Base-by-base conservation (phyloP, 2,329 filamentous ascomycete genomes). In the Aureobasidium sp. region DNA sequence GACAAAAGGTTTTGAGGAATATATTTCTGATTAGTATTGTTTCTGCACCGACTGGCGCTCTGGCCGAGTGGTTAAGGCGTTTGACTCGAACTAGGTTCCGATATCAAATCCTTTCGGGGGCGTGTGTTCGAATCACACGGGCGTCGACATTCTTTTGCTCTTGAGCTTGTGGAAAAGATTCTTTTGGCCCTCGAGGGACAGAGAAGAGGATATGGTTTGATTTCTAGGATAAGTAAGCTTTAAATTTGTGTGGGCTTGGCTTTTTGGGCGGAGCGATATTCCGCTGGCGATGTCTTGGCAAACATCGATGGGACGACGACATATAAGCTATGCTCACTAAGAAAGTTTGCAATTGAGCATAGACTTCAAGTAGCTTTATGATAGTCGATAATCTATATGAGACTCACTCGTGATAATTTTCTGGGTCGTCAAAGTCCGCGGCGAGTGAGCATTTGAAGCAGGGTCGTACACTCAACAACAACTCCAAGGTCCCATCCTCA, bases 61-160 rank as follows among this genome's bases (percentile, higher is more conserved):
- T 57, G 53, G 53, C 53, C 53, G 53, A 57, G 53, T 57, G 53
- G 53, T 57, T 57, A 57, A 57, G 53, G 53, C 53, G 53, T 57
- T 57, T 57, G 53, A 57, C 53, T 57, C 53, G 53, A 57, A 57
- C 32, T 37, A 32, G 2, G 3, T 57, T 47, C 52, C 32, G 53
- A 36, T 57, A 57, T 57, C 53, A 57, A 57, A 57, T 57, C 53
- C 53, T 7, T 57, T 57, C 53, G 53, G 5, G 53, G 53, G 53
- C 53, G 41, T 26, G 32, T 23, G 53, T 57, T 57, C 53, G 53
- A 57, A 57, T 57, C 53, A 23, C 32, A 26, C 41, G 53, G 53
- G 53, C 53, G 53, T 57, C 53, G 53, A 39, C 37, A 57, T 57
- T 0, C 17, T 47, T 57, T 57, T 47, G 17, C 9, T 52, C 5